Evolutionary conservation across 2,329 filamentous ascomycete species (phyloP).

Genomic region (Curvularia hawaiiensis): DNA sequence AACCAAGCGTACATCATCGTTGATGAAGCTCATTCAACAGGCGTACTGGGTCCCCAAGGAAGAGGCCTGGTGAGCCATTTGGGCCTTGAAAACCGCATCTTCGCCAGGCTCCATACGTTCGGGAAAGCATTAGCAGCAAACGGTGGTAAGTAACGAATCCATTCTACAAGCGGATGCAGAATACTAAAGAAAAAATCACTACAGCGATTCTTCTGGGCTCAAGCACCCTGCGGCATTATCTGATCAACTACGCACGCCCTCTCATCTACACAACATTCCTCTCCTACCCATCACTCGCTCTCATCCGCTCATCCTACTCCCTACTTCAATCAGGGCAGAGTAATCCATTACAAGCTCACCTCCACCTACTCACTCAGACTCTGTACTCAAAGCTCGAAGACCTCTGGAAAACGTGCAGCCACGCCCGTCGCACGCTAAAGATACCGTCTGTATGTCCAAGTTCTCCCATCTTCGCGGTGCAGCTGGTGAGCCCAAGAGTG

Average conservation of each 20-base stretch:
- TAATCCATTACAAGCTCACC: conserved; percentile 27
- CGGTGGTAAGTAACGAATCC: conserved; percentile 61
- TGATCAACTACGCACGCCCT: conserved; percentile 48
- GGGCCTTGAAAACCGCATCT: conserved; percentile 62
- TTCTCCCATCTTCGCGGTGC: conserved; percentile 43
- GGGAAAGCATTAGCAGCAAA: conserved; percentile 71
- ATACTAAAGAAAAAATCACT: conserved; percentile 3
- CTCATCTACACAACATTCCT: conserved; percentile 52
- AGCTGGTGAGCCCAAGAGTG: conserved; percentile 32
- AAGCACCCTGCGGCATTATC: conserved; percentile 36
- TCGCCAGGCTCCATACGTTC: conserved; percentile 67
- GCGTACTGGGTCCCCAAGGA: conserved; percentile 62
- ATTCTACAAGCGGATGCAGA: not conserved
- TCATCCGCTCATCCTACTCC: conserved; percentile 45
- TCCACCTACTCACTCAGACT: conserved; percentile 29
- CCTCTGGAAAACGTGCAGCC: conserved; percentile 16
- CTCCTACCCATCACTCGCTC: conserved; percentile 49
- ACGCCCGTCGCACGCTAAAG: conserved; percentile 19
- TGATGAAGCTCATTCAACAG: conserved; percentile 72
- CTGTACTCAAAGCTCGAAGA: conserved; percentile 28
- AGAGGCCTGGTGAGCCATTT: conserved; percentile 59
- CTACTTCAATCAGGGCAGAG: conserved; percentile 32
- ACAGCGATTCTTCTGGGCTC: conserved; percentile 43
- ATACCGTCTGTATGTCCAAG: conserved; percentile 35
- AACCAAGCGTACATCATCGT: conserved; percentile 68